phyloP scores from a whole-genome alignment of 495 filamentous ascomycete genomes.

The Pseudevernia furfuracea region DNA sequence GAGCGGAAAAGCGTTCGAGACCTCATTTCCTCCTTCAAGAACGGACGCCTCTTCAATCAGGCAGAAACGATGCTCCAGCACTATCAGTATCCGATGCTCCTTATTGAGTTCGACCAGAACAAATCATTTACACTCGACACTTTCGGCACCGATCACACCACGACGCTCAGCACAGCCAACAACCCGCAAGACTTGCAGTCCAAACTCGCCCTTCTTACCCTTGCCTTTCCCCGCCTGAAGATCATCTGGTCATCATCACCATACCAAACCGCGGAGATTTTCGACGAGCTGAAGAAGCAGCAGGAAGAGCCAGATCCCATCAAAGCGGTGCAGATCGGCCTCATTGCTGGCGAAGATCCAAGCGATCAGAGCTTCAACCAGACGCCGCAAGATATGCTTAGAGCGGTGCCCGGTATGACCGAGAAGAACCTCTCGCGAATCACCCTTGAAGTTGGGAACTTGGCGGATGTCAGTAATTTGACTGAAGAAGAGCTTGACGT shows the following conservation, averaged over 20 bases:
- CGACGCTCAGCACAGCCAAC: constrained; percentile 46
- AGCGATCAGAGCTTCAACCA: constrained; percentile 56
- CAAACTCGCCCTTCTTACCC: constrained; percentile 84
- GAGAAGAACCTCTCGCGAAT: constrained; percentile 64
- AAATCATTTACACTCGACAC: constrained; percentile 95
- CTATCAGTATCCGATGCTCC: constrained; percentile 82
- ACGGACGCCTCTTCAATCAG: constrained; percentile 87
- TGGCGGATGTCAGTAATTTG: constrained; percentile 84
- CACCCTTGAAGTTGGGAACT: constrained; percentile 63
- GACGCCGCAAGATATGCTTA: constrained; percentile 77
- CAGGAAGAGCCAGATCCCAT: constrained; percentile 86
- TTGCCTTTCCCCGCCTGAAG: constrained; percentile 81
- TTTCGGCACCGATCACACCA: constrained; percentile 69
- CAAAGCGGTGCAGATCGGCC: constrained; percentile 70
- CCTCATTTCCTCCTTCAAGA: constrained; percentile 81
- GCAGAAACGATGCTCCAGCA: constrained; percentile 88
- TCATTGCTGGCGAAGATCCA: constrained; percentile 50
- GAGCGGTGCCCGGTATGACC: constrained; percentile 78
- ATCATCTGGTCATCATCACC: constrained; percentile 92
- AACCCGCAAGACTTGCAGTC: constrained; percentile 71
- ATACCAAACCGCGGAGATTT: constrained; percentile 96
- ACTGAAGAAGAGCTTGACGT: constrained; percentile 59
- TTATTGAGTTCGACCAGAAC: constrained; percentile 97
- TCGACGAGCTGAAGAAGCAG: constrained; percentile 82
- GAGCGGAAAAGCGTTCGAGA: constrained; percentile 92